Base-by-base conservation (phyloP, 768 basidiomycete species). In the Cyclocybe cylindracea region DNA sequence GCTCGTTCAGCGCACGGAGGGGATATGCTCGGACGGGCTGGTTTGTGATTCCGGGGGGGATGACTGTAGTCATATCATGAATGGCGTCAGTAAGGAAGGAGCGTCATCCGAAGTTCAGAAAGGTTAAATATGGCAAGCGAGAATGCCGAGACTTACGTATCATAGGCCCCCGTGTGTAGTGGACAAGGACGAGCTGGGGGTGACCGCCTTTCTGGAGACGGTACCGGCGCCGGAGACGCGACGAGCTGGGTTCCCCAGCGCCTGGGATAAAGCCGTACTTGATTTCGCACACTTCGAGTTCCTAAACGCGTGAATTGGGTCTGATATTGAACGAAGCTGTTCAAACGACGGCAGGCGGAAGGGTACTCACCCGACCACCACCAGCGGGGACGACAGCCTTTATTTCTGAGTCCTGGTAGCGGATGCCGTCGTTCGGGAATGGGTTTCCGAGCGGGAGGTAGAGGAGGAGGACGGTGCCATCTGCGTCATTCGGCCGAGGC, bases 241-340 rank as follows among this genome's bases (percentile, higher is more conserved):
- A 87, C 31, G 91, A 90, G 53, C 63, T 72, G 7, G 72, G 63
- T 56, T 93, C 91, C 39, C 71, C 70, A 2, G 75, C 71, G 38
- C 78, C 78, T 11, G 91, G 91, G n/a, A 89, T 67, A 65, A 90
- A 94, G 2, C 91, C 91, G 59, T 69, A 85, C 64, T 87, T 91
- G 24, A 79, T 67, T 66, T 94, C 91, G 49, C 73, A 64, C 1
- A 92, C 77, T 70, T 93, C 91, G 11, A 94, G 76, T 67, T 93
- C 91, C 88, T 91, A 50, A 37, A 49, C 33, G 11, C 13, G 18
- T 10, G 37, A 16, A 19, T 6, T 7, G 7, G 24, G 19, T 2
- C 33, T 9, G 13, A 14, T 9, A 37, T 9, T 43, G n/a, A 46
- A 31, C 37, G 9, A 39, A 39, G 36, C 4, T 31, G 34, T 8